These are phyloP conservation scores for Alternaria infectoria DNA, from an alignment of 2,329 filamentous ascomycete species.

Conservation along the genomic window DNA sequence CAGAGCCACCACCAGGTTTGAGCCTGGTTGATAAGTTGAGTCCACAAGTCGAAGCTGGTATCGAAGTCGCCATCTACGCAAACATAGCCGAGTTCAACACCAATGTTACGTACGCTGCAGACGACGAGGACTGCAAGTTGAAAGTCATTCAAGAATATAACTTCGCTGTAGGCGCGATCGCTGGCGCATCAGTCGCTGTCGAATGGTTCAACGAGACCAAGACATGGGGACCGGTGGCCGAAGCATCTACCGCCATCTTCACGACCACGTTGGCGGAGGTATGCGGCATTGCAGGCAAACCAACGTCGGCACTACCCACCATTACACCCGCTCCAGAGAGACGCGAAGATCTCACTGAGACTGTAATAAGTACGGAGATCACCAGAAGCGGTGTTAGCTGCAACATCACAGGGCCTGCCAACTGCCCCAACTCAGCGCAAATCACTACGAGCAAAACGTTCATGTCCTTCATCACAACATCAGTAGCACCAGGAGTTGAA, in stretches of 20 bases:
- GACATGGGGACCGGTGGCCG: constrained; percentile 59
- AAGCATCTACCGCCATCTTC: constrained; percentile 58
- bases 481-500: constrained; percentile 35
- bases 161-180: constrained; percentile 60
- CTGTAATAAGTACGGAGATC: constrained; percentile 50
- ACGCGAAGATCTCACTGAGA: constrained; percentile 45
- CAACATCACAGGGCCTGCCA: constrained; percentile 49
- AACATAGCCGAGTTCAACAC: constrained; percentile 62
- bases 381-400: constrained; percentile 57
- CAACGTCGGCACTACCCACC: not conserved
- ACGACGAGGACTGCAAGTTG: constrained; percentile 53
- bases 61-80: constrained; percentile 58
- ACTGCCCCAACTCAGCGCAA: constrained; percentile 55
- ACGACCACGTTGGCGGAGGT: constrained; percentile 58
- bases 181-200: constrained; percentile 60
- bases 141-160: constrained; percentile 58
- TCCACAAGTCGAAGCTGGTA: constrained; percentile 37
- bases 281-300: constrained; percentile 48
- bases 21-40: no score
- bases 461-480: constrained; percentile 51
- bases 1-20: not conserved
- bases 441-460: constrained; percentile 46
- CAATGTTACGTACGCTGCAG: constrained; percentile 54
- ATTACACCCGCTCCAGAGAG: constrained; percentile 6
- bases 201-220: constrained; percentile 24